Base-by-base conservation (phyloP, 306 rosid genomes). In the Sicyos baderoa region DNA sequence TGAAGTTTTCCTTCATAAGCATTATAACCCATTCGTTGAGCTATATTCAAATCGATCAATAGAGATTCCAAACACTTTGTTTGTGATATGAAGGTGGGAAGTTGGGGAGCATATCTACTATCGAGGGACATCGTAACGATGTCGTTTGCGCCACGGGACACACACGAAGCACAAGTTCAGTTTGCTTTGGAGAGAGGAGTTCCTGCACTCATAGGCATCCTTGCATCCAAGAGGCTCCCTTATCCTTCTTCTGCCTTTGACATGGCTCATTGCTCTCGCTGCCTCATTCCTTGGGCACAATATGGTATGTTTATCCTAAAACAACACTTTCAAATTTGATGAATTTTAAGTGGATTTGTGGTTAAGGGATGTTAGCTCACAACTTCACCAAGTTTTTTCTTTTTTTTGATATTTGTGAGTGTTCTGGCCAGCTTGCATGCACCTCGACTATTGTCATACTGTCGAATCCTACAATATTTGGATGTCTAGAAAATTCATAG, bases 251-350 rank as follows among this genome's bases (percentile, higher is more conserved):
- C 86, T 72, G 82, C 89, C 2, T 87, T 87, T 52, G 92, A 87
- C 82, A 82, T 87, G 86, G 89, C 89, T 51, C 92, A 87, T 72
- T 87, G 89, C 80, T 87, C 92, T 72, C 83, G 92, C 7, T 87
- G 92, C 79, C 92, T 87, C 70, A 82, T 87, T 25, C 89, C 87
- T 0, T 87, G 92, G 92, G 55, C 79, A 35, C 52, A 84, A 68
- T 77, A 78, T 45, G 75, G 75, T 72, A 45, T 25, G 29, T 45
- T 12, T 16, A 7, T 37, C 44, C 44, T 37, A 37, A 37, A 37
- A 37, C 0, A 4, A 29, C 40, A 35, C 47, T 42, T 42, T 42
- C 13, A 1, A 44, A 44, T 44, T 4, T 44, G 48, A 10, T 44
- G 12, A 37, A 8, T 44, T 44, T 44, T 8, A 10, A 3, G 9